Evolutionary conservation across 768 basidiomycete genomes (phyloP).

Genomic region (Cyclocybe cylindracea): DNA sequence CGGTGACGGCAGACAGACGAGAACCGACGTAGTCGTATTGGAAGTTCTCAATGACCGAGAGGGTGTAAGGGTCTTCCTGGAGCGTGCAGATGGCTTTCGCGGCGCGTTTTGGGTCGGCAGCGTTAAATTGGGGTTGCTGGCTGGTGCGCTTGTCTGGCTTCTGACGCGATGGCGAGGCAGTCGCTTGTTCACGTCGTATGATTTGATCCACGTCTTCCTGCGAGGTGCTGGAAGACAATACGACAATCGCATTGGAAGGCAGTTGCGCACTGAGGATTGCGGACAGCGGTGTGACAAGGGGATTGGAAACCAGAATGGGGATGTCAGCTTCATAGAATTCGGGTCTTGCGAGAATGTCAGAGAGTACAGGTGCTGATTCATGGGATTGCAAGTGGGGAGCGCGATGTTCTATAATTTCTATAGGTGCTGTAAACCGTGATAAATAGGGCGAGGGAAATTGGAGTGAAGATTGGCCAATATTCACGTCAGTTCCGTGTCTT

Average conservation of each 20-base stretch:
- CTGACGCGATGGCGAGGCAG: conserved; percentile 11
- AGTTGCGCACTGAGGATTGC: conserved; percentile 31
- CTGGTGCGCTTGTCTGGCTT: background rate
- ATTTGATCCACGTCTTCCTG: conserved; percentile 14
- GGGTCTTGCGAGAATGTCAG: conserved; percentile 15
- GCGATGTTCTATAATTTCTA: conserved; percentile 48
- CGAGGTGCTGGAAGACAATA: conserved; percentile 35
- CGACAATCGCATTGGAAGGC: conserved; percentile 47
- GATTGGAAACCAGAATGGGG: conserved; percentile 65
- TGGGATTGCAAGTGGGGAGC: conserved; percentile 17
- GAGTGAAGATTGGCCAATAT: conserved; percentile 21
- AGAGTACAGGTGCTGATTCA: conserved; percentile 10
- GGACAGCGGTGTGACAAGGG: conserved; percentile 50
- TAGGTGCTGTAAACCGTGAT: conserved; percentile 50
- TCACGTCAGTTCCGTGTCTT: conserved; percentile 24
- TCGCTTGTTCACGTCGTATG: conserved; percentile 6
- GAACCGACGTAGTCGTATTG: conserved; percentile 65
- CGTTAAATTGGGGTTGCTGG: conserved; percentile 31
- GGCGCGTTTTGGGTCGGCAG: conserved; percentile 63
- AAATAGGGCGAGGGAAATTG: conserved; percentile 53
- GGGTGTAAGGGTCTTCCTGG: conserved; percentile 43
- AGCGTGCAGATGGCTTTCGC: conserved; percentile 52
- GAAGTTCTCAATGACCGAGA: conserved; percentile 59
- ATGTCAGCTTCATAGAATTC: conserved; percentile 54
- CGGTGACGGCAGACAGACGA: conserved; percentile 49